Evolutionary conservation across 2,329 filamentous ascomycete genomes (phyloP).

Genomic region (Penicillium nordicum): DNA sequence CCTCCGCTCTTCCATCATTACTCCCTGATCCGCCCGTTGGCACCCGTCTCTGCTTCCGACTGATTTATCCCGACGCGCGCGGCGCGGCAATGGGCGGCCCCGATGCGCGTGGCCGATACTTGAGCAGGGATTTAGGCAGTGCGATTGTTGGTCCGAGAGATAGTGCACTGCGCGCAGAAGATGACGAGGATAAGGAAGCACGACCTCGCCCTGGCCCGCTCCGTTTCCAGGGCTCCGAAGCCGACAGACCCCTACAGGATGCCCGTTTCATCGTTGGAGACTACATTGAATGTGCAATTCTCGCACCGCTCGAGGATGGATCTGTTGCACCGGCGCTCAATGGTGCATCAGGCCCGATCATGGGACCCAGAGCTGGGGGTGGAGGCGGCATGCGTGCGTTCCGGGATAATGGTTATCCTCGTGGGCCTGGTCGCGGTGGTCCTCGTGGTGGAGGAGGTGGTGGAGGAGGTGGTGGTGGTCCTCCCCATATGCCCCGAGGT

Average conservation of each 20-base stretch:
- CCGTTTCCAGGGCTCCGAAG: constrained; percentile 55
- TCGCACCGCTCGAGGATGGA: constrained; percentile 71
- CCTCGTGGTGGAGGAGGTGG: constrained; percentile 33
- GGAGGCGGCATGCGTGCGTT: constrained; percentile 43
- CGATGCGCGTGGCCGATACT: constrained; percentile 58
- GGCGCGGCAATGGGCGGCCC: constrained; percentile 37
- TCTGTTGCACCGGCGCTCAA: constrained; percentile 57
- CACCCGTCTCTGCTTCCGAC: constrained; percentile 80
- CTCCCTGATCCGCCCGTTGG: constrained; percentile 73
- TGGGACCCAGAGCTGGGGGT: constrained; percentile 16
- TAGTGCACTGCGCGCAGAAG: constrained; percentile 26
- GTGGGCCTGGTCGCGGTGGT: constrained; percentile 41
- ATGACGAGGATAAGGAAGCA: constrained; percentile 39
- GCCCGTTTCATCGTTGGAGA: constrained; percentile 84
- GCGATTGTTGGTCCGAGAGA: constrained; percentile 63
- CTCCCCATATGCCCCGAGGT: constrained; percentile 33
- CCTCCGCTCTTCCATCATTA: constrained; percentile 62
- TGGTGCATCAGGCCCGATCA: constrained; percentile 31
- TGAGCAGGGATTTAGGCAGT: constrained; percentile 77
- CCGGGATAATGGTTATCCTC: constrained; percentile 47
- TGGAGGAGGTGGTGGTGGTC: constrained; percentile 37
- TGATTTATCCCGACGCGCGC: constrained; percentile 75
- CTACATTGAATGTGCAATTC: constrained; percentile 77
- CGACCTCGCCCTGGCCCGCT: constrained; percentile 31
- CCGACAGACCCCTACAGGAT: constrained; percentile 70